These are phyloP conservation scores for Piloderma croceum DNA, from an alignment of 768 basidiomycete genomes.

Conservation along the genomic window DNA sequence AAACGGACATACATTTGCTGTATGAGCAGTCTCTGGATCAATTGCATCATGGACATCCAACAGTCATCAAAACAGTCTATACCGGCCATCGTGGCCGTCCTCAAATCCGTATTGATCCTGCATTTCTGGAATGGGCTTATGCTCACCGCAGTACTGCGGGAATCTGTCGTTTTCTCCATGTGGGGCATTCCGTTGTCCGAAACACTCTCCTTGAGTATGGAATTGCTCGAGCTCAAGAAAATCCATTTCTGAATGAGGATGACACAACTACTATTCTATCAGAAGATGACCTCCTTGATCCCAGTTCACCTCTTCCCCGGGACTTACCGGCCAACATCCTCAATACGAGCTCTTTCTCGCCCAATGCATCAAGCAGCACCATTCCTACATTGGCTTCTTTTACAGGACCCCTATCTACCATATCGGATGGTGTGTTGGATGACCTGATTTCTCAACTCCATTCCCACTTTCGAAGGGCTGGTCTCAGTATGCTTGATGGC, in stretches of 20 bases:
- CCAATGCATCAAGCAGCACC: not conserved
- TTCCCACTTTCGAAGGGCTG: conserved; percentile 20
- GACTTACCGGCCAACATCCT: no score
- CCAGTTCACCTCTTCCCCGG: no score
- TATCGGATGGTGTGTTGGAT: conserved; percentile 23
- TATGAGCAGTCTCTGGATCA: conserved; percentile 8
- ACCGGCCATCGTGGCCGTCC: conserved; percentile 12
- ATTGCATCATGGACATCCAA: conserved; percentile 11
- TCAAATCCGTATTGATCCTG: conserved; percentile 10
- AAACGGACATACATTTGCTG: conserved; percentile 5
- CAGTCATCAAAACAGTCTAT: conserved; percentile 4
- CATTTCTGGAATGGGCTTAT: conserved; percentile 17
- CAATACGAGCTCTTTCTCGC: no score
- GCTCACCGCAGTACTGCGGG: conserved; percentile 10
- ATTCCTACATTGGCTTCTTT: conserved; percentile 9
- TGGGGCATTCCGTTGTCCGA: conserved; percentile 9
- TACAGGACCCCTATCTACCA: conserved; percentile 12
- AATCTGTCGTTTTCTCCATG: conserved; percentile 11
- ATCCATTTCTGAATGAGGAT: no score
- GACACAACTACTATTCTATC: not conserved
- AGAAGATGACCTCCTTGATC: conserved; percentile 2
- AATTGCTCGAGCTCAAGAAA: conserved; percentile 6
- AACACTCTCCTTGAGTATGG: conserved; percentile 13
- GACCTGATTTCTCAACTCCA: conserved; percentile 10
- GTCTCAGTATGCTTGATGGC: conserved; percentile 20